A percentile compares a stretch with the other conserved stretches of the same genome.
Conservation (phyloP, 2,329 filamentous ascomycete species). For the Paecilomyces variotii region DNA sequence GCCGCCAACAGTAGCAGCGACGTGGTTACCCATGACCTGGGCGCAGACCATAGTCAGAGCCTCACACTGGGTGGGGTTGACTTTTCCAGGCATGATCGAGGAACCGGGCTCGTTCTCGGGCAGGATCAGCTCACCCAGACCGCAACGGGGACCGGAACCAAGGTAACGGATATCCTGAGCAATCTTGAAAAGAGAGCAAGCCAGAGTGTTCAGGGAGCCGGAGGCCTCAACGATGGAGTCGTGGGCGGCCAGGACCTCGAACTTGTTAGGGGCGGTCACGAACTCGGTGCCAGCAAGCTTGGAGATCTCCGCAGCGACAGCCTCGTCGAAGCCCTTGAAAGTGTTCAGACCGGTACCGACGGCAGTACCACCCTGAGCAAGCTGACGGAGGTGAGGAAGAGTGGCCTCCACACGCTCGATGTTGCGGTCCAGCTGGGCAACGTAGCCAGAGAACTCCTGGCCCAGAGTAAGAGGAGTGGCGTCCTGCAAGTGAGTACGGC, state of each 20-base stretch:
- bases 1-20: constrained; percentile 84
- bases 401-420: constrained; percentile 77
- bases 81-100: constrained; percentile 99
- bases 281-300: constrained; percentile 92
- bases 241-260: constrained; percentile 91
- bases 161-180: constrained; percentile 97
- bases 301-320: constrained; percentile 79
- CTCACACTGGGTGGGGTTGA: constrained; percentile 98
- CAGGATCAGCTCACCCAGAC: constrained; percentile 83
- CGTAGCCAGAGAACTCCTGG: constrained; percentile 97
- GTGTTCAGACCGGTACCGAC: constrained; percentile 98
- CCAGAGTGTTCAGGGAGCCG: constrained; percentile 87
- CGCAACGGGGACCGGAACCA: constrained; percentile 89
- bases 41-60: constrained; percentile 95
- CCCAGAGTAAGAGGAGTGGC: constrained; percentile 91
- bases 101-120: constrained; percentile 97
- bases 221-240: constrained; percentile 93
- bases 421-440: constrained; percentile 85
- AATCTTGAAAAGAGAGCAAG: constrained; percentile 90
- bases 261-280: constrained; percentile 97
- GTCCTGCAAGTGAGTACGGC: constrained; percentile 93
- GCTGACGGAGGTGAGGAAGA: constrained; percentile 73
- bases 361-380: constrained; percentile 93
- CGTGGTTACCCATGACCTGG: constrained; percentile 97
- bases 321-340: constrained; percentile 90